Evolutionary conservation across 805 yeast genomes (phyloP), one percentile per base, ranked within the genome.

Genomic region (Kuraishia piskuri): DNA sequence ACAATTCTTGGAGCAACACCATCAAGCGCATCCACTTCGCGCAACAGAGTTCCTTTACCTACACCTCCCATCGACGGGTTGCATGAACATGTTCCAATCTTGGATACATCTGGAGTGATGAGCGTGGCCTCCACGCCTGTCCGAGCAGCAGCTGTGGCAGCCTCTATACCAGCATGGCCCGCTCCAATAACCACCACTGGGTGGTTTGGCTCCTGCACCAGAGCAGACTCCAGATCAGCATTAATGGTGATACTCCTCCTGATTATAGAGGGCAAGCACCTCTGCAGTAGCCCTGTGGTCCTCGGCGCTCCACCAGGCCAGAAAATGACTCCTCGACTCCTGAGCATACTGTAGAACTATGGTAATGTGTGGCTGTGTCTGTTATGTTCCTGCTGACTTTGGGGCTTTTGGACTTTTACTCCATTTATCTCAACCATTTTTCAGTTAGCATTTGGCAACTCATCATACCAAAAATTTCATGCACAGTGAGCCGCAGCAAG

Each of bases 161-260:
- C 99, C 68, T 94, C 99, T 60, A 96, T 85, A 12, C 99, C 99
- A 37, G 99, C 99, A 72, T 94, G 99, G 0, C 99, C 99, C 12
- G 96, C 99, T 3, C 99, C 99, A 21, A 94, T 82, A 3, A 94
- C 92, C 1, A 92, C 77, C 0, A 90, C 97, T 0, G 90, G 92
- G 49, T 70, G 73, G 12, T 60, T 56, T 1, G 68, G 67, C 21
- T 71, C 63, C 6, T 54, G 52, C 2, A 60, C 55, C 17, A 78
- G 63, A 22, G 63, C 64, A 2, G 51, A 48, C 44, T 61, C 58
- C 14, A 76, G 60, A 6, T 75, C 79, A 0, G 76, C 54, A 47
- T 71, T 73, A 6, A 76, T 24, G 1, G 62, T 50, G 12, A 68
- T 52, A 20, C 50, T 50, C 55, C 40, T 31, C 4, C 17, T 31